A percentile compares a stretch with the other conserved stretches of the same genome.
These are phyloP conservation scores for Boletus huronensis DNA, from an alignment of 768 basidiomycete species.

Conservation along the genomic window DNA sequence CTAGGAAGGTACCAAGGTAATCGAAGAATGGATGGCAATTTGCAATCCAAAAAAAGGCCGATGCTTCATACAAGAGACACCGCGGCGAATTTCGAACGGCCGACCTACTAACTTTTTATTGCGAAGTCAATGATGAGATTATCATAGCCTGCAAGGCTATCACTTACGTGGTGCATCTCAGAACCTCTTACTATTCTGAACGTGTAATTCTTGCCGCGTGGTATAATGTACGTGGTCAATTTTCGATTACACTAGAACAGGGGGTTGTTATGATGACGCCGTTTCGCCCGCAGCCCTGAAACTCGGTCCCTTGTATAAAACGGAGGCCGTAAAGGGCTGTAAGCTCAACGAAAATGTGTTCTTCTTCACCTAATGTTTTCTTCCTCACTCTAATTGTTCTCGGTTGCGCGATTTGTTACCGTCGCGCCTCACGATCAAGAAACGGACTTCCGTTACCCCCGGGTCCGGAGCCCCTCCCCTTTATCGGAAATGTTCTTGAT, in stretches of 20 bases:
- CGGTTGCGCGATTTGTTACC: slow-evolving; percentile 10
- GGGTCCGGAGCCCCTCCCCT: slow-evolving; percentile 21
- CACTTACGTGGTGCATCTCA: slow-evolving; percentile 26
- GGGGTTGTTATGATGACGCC: slow-evolving; percentile 4
- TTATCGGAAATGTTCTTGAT: slow-evolving; percentile 26
- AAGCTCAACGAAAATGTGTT: slow-evolving; percentile 12
- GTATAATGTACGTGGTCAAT: background rate
- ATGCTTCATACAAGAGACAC: slow-evolving; percentile 23
- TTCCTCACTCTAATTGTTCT: slow-evolving; percentile 10
- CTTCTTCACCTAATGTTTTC: background rate
- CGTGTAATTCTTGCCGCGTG: slow-evolving; percentile 12
- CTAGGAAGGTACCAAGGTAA: slow-evolving; percentile 12
- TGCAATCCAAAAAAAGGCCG: slow-evolving; percentile 14
- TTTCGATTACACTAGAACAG: slow-evolving; percentile 9
- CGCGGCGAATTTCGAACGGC: slow-evolving; percentile 24
- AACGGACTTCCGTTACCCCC: slow-evolving; percentile 17
- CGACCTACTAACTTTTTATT: slow-evolving; percentile 3
- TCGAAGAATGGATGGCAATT: slow-evolving; percentile 18
- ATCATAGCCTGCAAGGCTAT: slow-evolving; percentile 17
- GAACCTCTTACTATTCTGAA: slow-evolving; percentile 7
- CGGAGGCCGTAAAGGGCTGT: background rate
- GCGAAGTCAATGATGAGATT: slow-evolving; percentile 18
- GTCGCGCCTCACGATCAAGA: slow-evolving; percentile 6
- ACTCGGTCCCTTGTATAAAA: slow-evolving; percentile 16
- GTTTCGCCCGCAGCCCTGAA: slow-evolving; percentile 2